phyloP scores from a whole-genome alignment of 2,329 filamentous ascomycete species.

The Botrytis byssoidea region DNA sequence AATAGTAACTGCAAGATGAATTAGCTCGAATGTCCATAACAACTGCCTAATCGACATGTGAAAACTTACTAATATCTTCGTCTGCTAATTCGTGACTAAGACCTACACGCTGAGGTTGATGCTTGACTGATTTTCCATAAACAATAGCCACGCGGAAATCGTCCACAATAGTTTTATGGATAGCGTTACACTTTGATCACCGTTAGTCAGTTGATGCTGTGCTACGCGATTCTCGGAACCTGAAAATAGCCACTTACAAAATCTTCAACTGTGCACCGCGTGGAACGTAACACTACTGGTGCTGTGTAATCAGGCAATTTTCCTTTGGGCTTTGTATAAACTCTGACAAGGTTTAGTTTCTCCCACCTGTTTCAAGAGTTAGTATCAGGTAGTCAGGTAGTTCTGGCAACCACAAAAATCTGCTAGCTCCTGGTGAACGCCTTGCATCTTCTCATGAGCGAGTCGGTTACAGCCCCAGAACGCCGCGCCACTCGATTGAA shows the following conservation, averaged over 20 bases:
- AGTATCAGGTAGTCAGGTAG: conserved; percentile 21
- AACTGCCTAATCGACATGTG: not conserved
- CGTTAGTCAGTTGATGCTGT: conserved; percentile 21
- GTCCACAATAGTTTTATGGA: conserved; percentile 93
- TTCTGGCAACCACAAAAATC: not conserved
- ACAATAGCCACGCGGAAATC: conserved; percentile 95
- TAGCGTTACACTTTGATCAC: conserved; percentile 79
- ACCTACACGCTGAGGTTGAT: conserved; percentile 95
- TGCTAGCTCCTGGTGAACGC: conserved; percentile 3
- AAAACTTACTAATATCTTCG: conserved; percentile 73
- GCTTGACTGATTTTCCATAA: conserved; percentile 97
- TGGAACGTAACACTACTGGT: conserved; percentile 83
- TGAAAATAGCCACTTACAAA: conserved; percentile 66
- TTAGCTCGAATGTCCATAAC: conserved; percentile 1
- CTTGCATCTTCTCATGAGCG: conserved; percentile 2
- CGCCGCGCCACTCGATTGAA: not conserved
- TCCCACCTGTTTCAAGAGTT: conserved; percentile 64
- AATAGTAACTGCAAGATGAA: conserved; percentile 52
- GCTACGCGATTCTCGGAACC: conserved; percentile 14
- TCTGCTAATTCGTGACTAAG: conserved; percentile 88
- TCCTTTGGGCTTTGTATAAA: conserved; percentile 98
- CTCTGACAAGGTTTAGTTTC: conserved; percentile 82
- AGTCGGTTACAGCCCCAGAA: not conserved
- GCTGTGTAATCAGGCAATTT: conserved; percentile 87
- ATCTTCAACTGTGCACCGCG: conserved; percentile 87